These are phyloP conservation scores for Trametes hirsuta DNA, from an alignment of 1,284 basidiomycete genomes.

Conservation along the genomic window DNA sequence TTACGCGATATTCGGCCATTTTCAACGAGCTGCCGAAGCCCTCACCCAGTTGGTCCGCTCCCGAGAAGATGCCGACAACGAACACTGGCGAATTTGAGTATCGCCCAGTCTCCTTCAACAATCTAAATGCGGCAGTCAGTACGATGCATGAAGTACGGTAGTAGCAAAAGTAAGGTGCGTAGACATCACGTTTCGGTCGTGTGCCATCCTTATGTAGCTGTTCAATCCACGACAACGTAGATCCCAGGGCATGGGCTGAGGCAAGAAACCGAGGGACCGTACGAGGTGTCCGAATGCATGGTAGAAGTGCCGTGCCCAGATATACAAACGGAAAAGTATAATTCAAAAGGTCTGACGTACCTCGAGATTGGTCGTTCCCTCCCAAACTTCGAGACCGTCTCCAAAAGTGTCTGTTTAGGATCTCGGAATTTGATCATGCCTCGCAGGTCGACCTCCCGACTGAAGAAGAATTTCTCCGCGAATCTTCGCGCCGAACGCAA, in stretches of 20 bases:
- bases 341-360: constrained; percentile 38
- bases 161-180: not conserved
- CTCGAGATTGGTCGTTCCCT: constrained; percentile 77
- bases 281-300: too few relatives aligned
- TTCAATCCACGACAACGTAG: too few relatives aligned
- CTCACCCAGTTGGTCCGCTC: constrained; percentile 89
- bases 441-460: constrained; percentile 80
- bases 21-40: constrained; percentile 91
- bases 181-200: too few relatives aligned
- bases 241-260: too few relatives aligned
- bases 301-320: too few relatives aligned
- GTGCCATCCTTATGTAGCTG: too few relatives aligned
- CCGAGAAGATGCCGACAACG: constrained; percentile 93
- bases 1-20: constrained; percentile 95
- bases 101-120: constrained; percentile 93
- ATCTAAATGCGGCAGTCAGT: constrained; percentile 41
- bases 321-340: too few relatives aligned
- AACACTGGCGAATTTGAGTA: constrained; percentile 89
- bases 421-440: constrained; percentile 89
- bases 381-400: constrained; percentile 78
- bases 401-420: constrained; percentile 79
- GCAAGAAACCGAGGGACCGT: too few relatives aligned
- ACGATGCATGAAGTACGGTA: not conserved
- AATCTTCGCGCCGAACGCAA: constrained; percentile 81
- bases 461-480: constrained; percentile 84